Base-by-base conservation (phyloP, 768 basidiomycete genomes). In the Rhizopogon vulgaris region DNA sequence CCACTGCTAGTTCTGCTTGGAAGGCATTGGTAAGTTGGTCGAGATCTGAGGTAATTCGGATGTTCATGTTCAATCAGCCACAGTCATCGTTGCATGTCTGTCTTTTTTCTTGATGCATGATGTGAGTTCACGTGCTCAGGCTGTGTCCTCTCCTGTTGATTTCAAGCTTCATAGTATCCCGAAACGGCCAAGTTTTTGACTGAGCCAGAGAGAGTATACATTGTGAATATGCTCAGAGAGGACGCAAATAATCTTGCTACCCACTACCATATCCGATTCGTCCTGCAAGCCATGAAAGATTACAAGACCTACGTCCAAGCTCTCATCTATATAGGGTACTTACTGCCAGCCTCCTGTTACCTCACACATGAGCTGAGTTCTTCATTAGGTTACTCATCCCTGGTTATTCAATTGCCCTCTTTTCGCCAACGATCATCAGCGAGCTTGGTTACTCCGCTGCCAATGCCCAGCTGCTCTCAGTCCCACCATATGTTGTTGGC, bases 161-260 rank as follows among this genome's bases (percentile, higher is more conserved):
- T 34, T 34, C 11, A 48, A 17, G 14, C 41, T 12, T 18, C 1
- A 37, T 52, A 78, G 77, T 81, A 78, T 61, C 79, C 81, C 25
- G 75, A 77, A 56, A 84, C 80, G 0, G 81, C 82, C 12, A 70
- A 66, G 24, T 84, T 83, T 67, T 63, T 83, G 51, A 75, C 71
- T 8, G 67, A 71, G 8, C 50, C 58, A 2, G 81, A 83, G 57
- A 72, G 71, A 42, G 56, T 49, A 37, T 57, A 64, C 43, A 63
- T 80, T 4, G 51, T 73, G 7, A 53, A 69, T 9, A 62, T 75
- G 68, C 60, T 80, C 51, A 73, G 70, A 54, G 69, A 73, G 46
- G 78, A 80, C 43, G 60, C 67, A 2, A 72, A 72, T 54, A 72
- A 71, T 52, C 72, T 73, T 27, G 69, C 75, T 7, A 77, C 73